phyloP scores from a whole-genome alignment of 805 yeast genomes.

The Scheffersomyces lignosus region DNA sequence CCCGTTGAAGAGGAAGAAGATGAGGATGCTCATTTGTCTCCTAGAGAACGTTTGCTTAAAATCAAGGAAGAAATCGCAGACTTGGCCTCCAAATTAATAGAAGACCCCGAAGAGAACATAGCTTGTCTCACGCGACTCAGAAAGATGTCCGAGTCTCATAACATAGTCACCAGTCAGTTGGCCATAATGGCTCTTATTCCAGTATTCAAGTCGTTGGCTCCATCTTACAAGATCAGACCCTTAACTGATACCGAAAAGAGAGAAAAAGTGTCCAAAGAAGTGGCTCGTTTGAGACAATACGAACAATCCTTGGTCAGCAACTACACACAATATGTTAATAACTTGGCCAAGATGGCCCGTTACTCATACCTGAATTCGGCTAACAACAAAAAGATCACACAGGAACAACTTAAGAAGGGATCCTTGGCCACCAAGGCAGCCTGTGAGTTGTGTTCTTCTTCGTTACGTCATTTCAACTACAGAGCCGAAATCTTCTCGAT shows the following conservation, averaged over 20 bases:
- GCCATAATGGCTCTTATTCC: constrained; percentile 79
- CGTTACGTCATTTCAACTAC: constrained; percentile 78
- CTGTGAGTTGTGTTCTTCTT: constrained; percentile 63
- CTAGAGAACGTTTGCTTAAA: constrained; percentile 53
- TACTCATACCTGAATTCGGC: constrained; percentile 38
- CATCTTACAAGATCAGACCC: constrained; percentile 84
- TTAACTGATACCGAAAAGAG: constrained; percentile 76
- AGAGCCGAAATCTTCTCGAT: constrained; percentile 72
- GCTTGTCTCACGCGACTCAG: constrained; percentile 62
- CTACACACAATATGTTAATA: constrained; percentile 66
- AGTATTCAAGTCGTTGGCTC: constrained; percentile 81
- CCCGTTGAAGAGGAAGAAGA: constrained; percentile 35
- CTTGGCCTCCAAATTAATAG: constrained; percentile 72
- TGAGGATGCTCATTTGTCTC: constrained; percentile 47
- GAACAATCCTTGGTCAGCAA: constrained; percentile 75
- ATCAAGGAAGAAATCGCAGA: constrained; percentile 84
- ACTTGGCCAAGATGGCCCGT: constrained; percentile 46
- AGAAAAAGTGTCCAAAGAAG: constrained; percentile 82
- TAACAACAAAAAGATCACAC: constrained; percentile 30
- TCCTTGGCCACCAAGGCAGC: constrained; percentile 70
- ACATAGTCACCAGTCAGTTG: constrained; percentile 65
- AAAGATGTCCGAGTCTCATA: constrained; percentile 67
- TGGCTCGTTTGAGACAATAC: constrained; percentile 71
- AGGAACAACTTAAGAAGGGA: constrained; percentile 46
- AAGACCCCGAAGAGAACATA: constrained; percentile 87